These are phyloP conservation scores for Pythium brassicae DNA, from an alignment of 352 stramenopile species.

Conservation along the genomic window DNA sequence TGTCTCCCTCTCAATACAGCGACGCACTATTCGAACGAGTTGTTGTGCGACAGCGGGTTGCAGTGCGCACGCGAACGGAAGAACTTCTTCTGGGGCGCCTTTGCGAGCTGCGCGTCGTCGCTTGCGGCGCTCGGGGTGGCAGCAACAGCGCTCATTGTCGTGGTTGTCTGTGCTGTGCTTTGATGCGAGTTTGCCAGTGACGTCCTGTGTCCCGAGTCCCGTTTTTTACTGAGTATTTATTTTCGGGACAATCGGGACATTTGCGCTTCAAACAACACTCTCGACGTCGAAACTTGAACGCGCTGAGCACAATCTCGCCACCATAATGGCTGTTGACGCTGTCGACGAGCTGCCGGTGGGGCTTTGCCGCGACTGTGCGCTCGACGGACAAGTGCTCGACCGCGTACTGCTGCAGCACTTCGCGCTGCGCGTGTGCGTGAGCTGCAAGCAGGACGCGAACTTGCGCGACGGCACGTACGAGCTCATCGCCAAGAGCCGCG, in stretches of 20 bases:
- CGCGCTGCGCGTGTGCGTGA: constrained; percentile 47
- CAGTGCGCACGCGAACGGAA: constrained; percentile 95
- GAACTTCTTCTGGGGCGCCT: constrained; percentile 94
- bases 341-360: constrained; percentile 24
- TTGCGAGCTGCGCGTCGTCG: constrained; percentile 26
- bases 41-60: constrained; percentile 96
- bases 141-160: constrained; percentile 5
- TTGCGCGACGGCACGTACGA: constrained; percentile 49
- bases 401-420: constrained; percentile 46
- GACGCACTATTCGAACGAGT: constrained; percentile 92
- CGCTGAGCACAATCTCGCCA: no score
- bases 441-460: constrained; percentile 57
- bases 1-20: not conserved
- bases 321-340: no score
- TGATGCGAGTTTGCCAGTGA: no score
- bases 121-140: constrained; percentile 8
- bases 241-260: no score
- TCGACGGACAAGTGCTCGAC: constrained; percentile 47
- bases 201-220: constrained; percentile 4
- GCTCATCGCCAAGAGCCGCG: constrained; percentile 54
- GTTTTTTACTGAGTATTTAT: not conserved
- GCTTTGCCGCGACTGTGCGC: constrained; percentile 43
- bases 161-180: not conserved
- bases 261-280: not conserved
- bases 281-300: no score